Evolutionary conservation across 2,329 filamentous ascomycete genomes (phyloP), one percentile per base, ranked within the genome.

Genomic region (Fusarium protoensiforme): DNA sequence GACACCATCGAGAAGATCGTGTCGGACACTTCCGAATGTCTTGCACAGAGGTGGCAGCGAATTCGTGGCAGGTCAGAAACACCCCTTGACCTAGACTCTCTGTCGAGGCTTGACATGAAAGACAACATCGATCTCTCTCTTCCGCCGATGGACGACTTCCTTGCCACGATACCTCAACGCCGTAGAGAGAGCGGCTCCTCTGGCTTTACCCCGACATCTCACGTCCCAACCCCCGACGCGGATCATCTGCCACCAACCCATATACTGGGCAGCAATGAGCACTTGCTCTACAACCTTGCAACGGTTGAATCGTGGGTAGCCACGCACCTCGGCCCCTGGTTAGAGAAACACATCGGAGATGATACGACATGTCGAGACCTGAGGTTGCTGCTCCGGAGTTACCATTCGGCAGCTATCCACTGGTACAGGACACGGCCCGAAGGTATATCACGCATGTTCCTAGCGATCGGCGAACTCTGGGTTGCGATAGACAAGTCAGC

Each of bases 401-500:
- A 89, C 60, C 75, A 83, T 53, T 7, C 7, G 0, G 5, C 24
- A 2, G 84, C 83, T 0, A 46, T 53, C 0, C 0, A 1, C 0
- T 38, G 56, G 1, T 91, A 90, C 43, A 2, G 46, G 0, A 67
- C 43, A 0, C 83, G 85, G 3, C 86, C 90, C 0, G 84, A 88
- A 67, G 80, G 79, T 0, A 73, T 81, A 0, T 92, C 91, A 0
- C 68, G 85, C 6, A 90, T 91, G 86, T 65, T 90, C 4, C 82
- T 92, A 0, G 88, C 86, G 0, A 73, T 88, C 0, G 72, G 90
- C 4, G 89, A 92, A 62, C 77, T 92, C 0, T 92, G 90, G 91
- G 76, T 89, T 9, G 87, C 87, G 0, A 84, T 86, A 11, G 90
- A 92, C 68, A 86, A 81, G 59, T 81, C 82, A 2, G 85, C 86